A percentile compares a stretch with the other conserved stretches of the same genome.
Conservation (phyloP, 805 yeast genomes). For the Pichia rugopelliculosa region DNA sequence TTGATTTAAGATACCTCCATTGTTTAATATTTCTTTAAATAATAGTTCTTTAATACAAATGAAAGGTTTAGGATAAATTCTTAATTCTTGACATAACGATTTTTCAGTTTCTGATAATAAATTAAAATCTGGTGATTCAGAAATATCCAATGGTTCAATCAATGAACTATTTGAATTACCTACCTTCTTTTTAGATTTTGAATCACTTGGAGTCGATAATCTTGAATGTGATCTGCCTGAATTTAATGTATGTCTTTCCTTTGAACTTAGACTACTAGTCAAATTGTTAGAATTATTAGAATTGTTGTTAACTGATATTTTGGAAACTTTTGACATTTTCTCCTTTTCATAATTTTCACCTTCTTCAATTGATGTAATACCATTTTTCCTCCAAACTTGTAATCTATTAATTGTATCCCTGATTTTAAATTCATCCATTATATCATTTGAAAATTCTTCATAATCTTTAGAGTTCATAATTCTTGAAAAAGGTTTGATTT, state of each 20-base stretch:
- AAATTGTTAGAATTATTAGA: slow-evolving; percentile 6
- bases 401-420: slow-evolving; percentile 79
- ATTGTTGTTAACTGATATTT: slow-evolving; percentile 12
- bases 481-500: slow-evolving; percentile 73
- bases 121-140: slow-evolving; percentile 75
- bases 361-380: slow-evolving; percentile 74
- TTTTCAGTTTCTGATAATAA: slow-evolving; percentile 84
- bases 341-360: slow-evolving; percentile 88
- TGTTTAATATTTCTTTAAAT: slow-evolving; percentile 77
- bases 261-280: slow-evolving; percentile 13
- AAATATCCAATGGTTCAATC: slow-evolving; percentile 54
- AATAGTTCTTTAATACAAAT: slow-evolving; percentile 84
- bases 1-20: slow-evolving; percentile 78
- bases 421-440: slow-evolving; percentile 69
- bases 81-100: slow-evolving; percentile 70
- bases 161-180: slow-evolving; percentile 27
- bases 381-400: slow-evolving; percentile 90
- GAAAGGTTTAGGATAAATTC: slow-evolving; percentile 89
- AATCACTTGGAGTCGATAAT: slow-evolving; percentile 22
- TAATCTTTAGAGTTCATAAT: slow-evolving; percentile 78
- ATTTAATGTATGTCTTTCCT: slow-evolving; percentile 27
- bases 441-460: slow-evolving; percentile 62
- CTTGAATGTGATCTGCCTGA: slow-evolving; percentile 26
- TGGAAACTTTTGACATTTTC: slow-evolving; percentile 53
- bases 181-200: slow-evolving; percentile 3